Conservation (phyloP, 495 filamentous ascomycete species). For the Trypethelium eluteriae region DNA sequence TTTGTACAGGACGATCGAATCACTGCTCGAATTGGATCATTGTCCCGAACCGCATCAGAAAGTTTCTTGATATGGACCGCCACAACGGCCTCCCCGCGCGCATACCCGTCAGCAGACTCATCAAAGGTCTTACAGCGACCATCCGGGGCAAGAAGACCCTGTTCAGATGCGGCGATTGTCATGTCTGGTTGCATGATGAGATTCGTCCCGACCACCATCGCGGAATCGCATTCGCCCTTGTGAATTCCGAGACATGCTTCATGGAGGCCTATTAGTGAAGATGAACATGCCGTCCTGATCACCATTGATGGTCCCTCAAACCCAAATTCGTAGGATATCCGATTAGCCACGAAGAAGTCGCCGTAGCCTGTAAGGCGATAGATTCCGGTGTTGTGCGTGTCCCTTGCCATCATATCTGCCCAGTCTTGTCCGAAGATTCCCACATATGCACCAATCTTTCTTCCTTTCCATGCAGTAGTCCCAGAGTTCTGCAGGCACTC, state of each 20-base stretch:
- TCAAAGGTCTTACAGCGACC: slow-evolving; percentile 16
- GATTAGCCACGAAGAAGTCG: slow-evolving; percentile 17
- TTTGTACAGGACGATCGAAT: slow-evolving; percentile 17
- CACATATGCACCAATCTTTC: slow-evolving; percentile 12
- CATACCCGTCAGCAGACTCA: slow-evolving; percentile 31
- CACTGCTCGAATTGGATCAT: slow-evolving; percentile 35
- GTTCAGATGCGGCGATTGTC: neutral
- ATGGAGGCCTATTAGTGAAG: slow-evolving; percentile 20
- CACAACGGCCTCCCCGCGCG: slow-evolving; percentile 35
- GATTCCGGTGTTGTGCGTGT: slow-evolving; percentile 10
- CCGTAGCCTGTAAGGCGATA: slow-evolving; percentile 13
- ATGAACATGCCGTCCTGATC: slow-evolving; percentile 44
- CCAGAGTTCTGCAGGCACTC: slow-evolving; percentile 8
- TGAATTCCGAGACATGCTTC: slow-evolving; percentile 7
- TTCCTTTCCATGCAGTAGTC: neutral
- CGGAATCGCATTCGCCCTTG: slow-evolving; percentile 12
- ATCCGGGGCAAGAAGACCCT: slow-evolving; percentile 5
- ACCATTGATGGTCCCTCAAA: slow-evolving; percentile 14
- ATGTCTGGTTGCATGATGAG: neutral
- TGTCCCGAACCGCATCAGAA: slow-evolving; percentile 32
- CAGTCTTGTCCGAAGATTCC: slow-evolving; percentile 15
- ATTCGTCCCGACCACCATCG: neutral
- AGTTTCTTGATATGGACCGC: slow-evolving; percentile 38
- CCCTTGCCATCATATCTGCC: slow-evolving; percentile 9
- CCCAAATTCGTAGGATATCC: slow-evolving; percentile 21